Evolutionary conservation across 169 alveolate genomes (phyloP), one percentile per base, ranked within the genome.

Genomic region (Neospora caninum): DNA sequence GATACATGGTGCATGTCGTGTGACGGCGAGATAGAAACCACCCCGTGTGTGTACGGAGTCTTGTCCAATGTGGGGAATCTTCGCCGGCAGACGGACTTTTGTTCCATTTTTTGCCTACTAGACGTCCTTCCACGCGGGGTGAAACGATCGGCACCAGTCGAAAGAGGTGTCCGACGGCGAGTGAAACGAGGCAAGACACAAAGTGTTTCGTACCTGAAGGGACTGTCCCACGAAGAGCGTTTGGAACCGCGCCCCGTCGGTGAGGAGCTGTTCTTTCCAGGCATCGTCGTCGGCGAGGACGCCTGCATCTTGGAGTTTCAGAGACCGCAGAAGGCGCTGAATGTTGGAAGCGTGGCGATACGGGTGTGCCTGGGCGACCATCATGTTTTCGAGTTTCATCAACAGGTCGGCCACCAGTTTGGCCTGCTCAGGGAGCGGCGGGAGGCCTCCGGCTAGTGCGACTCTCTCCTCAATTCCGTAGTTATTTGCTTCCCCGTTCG

Each of bases 221-320:
- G 94, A 91, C 34, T 91, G 94, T 39, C 94, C 94, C 29, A 91
- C 42, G 41, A 69, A 83, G 9, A 91, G 53, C 0, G 94, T 91
- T 38, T 91, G 94, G 36, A 91, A 91, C 29, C 94, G 43, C 29
- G 94, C 58, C 0, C 89, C 94, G 0, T 91, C 94, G 34, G 38
- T 83, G n/a, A 91, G 89, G 34, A 91, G 94, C 39, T 49, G 25
- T n/a, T 43, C 89, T n/a, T 83, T 73, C 94, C 94, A 91, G 29
- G 42, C 73, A 18, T 54, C 86, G 29, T 70, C 80, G 53, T 42
- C 16, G 38, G 70, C 54, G 18, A 91, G 49, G 31, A 91, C 2
- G 25, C 94, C 94, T 10, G 84, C 69, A 6, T 82, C 70, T 43
- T 91, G 88, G 38, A 91, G 80, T 49, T 78, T 73, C 89, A 27